phyloP scores from a whole-genome alignment of 1,284 basidiomycete genomes.

The Testicularia cyperi region DNA sequence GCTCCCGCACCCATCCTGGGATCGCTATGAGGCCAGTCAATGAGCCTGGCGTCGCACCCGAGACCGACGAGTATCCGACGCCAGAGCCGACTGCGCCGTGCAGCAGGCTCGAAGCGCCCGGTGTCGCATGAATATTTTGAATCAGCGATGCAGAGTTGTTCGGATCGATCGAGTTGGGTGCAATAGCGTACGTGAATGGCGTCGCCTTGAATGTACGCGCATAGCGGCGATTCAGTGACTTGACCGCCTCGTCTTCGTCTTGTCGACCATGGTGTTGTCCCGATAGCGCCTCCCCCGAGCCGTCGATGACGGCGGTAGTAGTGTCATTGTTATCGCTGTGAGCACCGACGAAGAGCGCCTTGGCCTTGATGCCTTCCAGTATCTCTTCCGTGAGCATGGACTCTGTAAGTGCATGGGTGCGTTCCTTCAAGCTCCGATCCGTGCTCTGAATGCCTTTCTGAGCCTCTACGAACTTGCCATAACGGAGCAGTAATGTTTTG shows the following conservation, averaged over 20 bases:
- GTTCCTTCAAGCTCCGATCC: conserved; percentile 8
- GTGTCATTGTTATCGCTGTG: no score
- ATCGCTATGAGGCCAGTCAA: conserved; percentile 72
- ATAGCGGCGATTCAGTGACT: neutral
- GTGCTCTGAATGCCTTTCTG: conserved; percentile 20
- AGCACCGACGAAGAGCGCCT: conserved; percentile 44
- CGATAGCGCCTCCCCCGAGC: no score
- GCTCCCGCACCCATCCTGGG: conserved; percentile 91
- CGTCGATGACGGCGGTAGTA: no score
- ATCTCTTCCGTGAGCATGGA: conserved; percentile 33
- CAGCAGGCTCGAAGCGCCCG: no score
- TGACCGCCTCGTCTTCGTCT: neutral
- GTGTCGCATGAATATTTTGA: conserved; percentile 12
- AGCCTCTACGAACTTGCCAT: conserved; percentile 32
- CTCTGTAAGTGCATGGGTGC: conserved; percentile 9
- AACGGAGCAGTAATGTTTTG: conserved; percentile 20
- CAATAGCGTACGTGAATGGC: conserved; percentile 21
- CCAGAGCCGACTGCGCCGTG: no score
- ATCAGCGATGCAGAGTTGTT: conserved; percentile 22
- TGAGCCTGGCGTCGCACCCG: no score
- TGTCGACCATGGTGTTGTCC: no score
- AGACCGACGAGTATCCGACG: no score
- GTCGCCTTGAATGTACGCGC: conserved; percentile 4
- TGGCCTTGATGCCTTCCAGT: conserved; percentile 46
- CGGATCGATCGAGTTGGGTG: conserved; percentile 11